Conservation (phyloP, 2,329 filamentous ascomycete genomes). For the Graphilbum fragrans region DNA sequence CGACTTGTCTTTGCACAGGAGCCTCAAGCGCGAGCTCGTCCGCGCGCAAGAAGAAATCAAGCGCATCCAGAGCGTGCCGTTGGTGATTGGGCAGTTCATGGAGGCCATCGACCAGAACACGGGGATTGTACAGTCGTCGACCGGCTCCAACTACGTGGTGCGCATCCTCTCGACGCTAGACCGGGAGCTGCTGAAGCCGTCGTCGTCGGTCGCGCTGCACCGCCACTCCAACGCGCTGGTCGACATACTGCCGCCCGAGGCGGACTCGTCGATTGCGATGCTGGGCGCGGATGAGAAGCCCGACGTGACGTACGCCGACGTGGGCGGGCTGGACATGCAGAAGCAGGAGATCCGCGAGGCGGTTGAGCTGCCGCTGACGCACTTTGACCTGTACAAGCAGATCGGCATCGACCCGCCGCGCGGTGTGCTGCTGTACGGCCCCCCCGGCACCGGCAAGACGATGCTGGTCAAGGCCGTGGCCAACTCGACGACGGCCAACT, state of each 20-base stretch:
- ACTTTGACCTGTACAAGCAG: slow-evolving; percentile 98
- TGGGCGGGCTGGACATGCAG: slow-evolving; percentile 97
- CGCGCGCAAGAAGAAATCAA: slow-evolving; percentile 99
- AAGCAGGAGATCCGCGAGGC: slow-evolving; percentile 99
- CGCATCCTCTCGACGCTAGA: slow-evolving; percentile 96
- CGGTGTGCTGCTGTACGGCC: slow-evolving; percentile 90
- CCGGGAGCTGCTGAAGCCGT: slow-evolving; percentile 94
- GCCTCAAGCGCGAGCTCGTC: slow-evolving; percentile 92
- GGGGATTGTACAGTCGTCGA: slow-evolving; percentile 96
- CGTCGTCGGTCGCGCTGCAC: slow-evolving; percentile 92
- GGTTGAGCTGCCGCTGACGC: slow-evolving; percentile 89
- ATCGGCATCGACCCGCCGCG: slow-evolving; percentile 97
- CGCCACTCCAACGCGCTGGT: slow-evolving; percentile 97
- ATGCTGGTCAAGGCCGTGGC: slow-evolving; percentile 98
- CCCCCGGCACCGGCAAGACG: slow-evolving; percentile 91
- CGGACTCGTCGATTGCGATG: slow-evolving; percentile 98
- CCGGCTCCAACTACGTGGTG: slow-evolving; percentile 97
- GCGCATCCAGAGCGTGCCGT: slow-evolving; percentile 92
- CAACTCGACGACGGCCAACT: slow-evolving; percentile 95
- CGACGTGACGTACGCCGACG: slow-evolving; percentile 94
- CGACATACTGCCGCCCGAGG: slow-evolving; percentile 96
- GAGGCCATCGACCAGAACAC: slow-evolving; percentile 99
- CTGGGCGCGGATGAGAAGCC: slow-evolving; percentile 93
- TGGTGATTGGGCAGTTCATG: slow-evolving; percentile 99
- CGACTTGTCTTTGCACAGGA: slow-evolving; percentile 37